A percentile compares a stretch with the other conserved stretches of the same genome.
Conservation (phyloP, 352 stramenopile species). For the Phytopythium litorale region DNA sequence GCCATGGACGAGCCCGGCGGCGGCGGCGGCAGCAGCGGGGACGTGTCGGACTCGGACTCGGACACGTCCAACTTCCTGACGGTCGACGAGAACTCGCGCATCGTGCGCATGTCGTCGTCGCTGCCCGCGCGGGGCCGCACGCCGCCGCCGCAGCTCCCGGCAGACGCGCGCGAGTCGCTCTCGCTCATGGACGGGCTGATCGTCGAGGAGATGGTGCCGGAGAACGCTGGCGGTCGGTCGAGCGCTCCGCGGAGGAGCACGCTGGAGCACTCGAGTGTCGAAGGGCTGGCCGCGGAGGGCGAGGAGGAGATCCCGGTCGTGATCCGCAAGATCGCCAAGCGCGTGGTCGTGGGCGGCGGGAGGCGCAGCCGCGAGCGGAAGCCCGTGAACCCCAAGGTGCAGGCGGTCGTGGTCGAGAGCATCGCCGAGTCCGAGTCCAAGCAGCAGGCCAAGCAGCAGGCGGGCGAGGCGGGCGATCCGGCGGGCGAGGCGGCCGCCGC, state of each 20-base stretch:
- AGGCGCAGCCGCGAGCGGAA: slow-evolving; percentile 24
- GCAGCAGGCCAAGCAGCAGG: not conserved
- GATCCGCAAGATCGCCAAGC: slow-evolving; percentile 42
- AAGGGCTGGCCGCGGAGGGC: slow-evolving; percentile 8
- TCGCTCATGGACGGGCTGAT: slow-evolving; percentile 35
- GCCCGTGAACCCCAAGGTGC: slow-evolving; percentile 24
- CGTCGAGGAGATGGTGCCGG: slow-evolving; percentile 49
- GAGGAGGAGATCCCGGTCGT: slow-evolving; percentile 41
- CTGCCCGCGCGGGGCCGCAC: slow-evolving; percentile 9
- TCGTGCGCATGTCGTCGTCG: slow-evolving; percentile 29
- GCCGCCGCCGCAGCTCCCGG: slow-evolving; percentile 17
- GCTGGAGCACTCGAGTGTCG: slow-evolving; percentile 4
- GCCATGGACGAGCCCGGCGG: not conserved
- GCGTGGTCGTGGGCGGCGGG: slow-evolving; percentile 33
- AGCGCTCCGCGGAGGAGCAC: not conserved
- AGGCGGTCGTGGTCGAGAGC: slow-evolving; percentile 24
- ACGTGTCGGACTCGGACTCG: slow-evolving; percentile 31
- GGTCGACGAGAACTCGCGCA: slow-evolving; percentile 41
- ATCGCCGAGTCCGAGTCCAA: slow-evolving; percentile 18
- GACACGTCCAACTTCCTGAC: slow-evolving; percentile 28
- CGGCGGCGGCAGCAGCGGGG: not conserved
- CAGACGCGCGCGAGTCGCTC: not conserved
- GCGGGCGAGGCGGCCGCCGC: not conserved
- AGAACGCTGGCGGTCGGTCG: slow-evolving; percentile 7
- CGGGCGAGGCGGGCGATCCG: not conserved